Percentiles rank a stretch among this genome's conserved stretches.
Conservation (phyloP, 768 basidiomycete genomes). For the Suillus subalutaceus region DNA sequence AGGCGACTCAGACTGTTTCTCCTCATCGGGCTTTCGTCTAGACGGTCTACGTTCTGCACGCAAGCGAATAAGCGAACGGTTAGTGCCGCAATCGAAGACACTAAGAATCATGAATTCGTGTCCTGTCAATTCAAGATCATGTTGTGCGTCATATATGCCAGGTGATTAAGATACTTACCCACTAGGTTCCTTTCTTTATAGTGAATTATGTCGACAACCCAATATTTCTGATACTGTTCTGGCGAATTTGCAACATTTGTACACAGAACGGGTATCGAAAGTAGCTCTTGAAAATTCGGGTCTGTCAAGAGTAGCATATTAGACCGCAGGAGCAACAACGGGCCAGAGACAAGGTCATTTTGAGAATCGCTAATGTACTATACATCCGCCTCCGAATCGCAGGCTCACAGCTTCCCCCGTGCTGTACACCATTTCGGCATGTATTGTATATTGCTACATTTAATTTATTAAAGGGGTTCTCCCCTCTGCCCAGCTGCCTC, state of each 20-base stretch:
- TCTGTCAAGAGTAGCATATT: background rate
- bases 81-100: conserved; percentile 4
- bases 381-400: background rate
- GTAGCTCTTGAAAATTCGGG: background rate
- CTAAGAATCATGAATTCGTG: conserved; percentile 13
- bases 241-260: background rate
- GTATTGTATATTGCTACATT: background rate
- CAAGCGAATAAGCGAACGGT: background rate
- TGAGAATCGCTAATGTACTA: background rate
- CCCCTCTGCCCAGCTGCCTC: background rate
- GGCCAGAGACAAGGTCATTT: background rate
- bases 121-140: conserved; percentile 5
- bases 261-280: background rate
- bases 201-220: conserved; percentile 9
- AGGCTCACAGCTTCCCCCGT: background rate
- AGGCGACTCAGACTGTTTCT: background rate
- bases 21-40: conserved; percentile 2
- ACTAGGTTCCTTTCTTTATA: conserved; percentile 8
- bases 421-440: background rate
- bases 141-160: background rate
- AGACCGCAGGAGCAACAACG: background rate
- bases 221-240: conserved; percentile 4
- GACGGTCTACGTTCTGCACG: conserved; percentile 11
- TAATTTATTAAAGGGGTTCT: background rate
- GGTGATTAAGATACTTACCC: conserved; percentile 6